Conservation (phyloP, 768 basidiomycete species). For the Artomyces pyxidatus region DNA sequence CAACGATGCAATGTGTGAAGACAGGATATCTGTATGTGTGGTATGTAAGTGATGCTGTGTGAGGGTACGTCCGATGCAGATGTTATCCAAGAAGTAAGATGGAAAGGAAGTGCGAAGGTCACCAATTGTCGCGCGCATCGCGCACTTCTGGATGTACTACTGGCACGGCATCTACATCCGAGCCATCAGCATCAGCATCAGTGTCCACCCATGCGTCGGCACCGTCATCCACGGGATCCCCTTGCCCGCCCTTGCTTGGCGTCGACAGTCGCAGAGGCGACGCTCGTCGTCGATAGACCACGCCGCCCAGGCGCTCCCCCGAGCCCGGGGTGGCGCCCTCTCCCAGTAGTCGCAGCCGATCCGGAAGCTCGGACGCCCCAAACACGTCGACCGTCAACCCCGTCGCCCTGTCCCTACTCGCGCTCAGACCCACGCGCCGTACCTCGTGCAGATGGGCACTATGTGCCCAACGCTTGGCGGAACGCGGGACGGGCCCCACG, state of each 20-base stretch:
- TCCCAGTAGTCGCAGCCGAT: background rate
- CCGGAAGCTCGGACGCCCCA: background rate
- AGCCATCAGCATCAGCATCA: constrained; percentile 12
- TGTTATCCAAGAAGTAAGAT: too few relatives aligned
- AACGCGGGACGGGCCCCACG: constrained; percentile 32
- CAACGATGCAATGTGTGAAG: too few relatives aligned
- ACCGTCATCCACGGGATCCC: background rate
- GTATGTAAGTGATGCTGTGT: too few relatives aligned
- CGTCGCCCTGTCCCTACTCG: background rate
- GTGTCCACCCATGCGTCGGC: constrained; percentile 15
- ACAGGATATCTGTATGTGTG: too few relatives aligned
- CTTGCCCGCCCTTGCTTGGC: background rate
- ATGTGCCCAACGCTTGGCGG: constrained; percentile 51
- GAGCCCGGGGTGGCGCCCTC: too few relatives aligned
- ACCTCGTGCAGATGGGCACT: constrained; percentile 67
- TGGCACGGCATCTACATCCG: background rate
- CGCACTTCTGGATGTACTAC: too few relatives aligned
- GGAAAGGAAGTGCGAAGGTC: too few relatives aligned
- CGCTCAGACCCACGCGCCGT: constrained; percentile 16
- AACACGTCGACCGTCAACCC: background rate
- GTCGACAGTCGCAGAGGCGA: background rate
- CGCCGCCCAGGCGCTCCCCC: background rate
- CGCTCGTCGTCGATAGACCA: background rate
- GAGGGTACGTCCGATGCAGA: too few relatives aligned
- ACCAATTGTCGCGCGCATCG: too few relatives aligned